Conservation (phyloP, 495 filamentous ascomycete genomes). For the Daldinia concentrica region DNA sequence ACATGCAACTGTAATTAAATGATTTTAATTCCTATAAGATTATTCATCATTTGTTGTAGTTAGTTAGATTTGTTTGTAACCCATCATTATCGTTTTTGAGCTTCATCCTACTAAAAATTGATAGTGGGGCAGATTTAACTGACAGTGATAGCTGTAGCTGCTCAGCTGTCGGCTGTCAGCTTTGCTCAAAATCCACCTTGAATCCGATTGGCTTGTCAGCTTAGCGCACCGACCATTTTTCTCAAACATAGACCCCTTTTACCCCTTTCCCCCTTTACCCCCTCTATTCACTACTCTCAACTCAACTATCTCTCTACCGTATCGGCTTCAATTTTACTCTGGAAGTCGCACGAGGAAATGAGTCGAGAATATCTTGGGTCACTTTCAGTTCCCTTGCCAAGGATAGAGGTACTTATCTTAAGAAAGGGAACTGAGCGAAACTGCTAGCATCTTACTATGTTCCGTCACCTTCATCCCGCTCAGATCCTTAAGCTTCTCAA, state of each 20-base stretch:
- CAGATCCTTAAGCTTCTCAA: not conserved
- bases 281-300: not conserved
- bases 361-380: not conserved
- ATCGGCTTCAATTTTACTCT: not conserved
- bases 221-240: not conserved
- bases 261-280: not conserved
- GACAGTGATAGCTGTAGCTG: not conserved
- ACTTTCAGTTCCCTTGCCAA: not conserved
- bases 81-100: not conserved
- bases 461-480: too few relatives aligned
- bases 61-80: not conserved
- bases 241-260: not conserved
- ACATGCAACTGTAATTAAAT: slow-evolving; percentile 3
- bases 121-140: not conserved
- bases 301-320: not conserved
- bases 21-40: not conserved
- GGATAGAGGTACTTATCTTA: not conserved
- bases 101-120: not conserved
- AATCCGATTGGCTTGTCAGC: slow-evolving; percentile 1
- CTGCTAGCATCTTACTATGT: not conserved
- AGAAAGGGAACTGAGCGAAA: not conserved
- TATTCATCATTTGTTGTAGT: not conserved
- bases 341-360: not conserved
- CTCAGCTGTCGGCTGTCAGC: not conserved
- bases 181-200: not conserved